Percentiles rank a stretch among this genome's conserved stretches.
phyloP scores from a whole-genome alignment of 805 yeast species.

The Priceomyces carsonii region DNA sequence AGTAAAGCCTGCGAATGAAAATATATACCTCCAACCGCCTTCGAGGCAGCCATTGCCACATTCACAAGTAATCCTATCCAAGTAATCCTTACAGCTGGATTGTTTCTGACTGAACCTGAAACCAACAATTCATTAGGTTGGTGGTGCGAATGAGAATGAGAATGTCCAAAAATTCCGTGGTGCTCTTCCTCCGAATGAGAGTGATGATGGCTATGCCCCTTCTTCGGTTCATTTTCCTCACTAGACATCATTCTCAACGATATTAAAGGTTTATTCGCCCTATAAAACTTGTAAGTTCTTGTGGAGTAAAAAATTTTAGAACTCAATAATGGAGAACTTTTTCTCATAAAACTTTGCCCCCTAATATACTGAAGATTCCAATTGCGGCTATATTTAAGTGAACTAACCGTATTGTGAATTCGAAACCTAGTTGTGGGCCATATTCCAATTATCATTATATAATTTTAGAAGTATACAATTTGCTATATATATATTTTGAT shows the following conservation, averaged over 20 bases:
- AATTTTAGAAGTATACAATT: no score
- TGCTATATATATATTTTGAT: no score
- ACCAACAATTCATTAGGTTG: slow-evolving; percentile 45
- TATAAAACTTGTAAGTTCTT: not conserved
- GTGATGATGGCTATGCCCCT: slow-evolving; percentile 8
- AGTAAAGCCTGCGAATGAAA: slow-evolving; percentile 93
- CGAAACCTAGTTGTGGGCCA: no score
- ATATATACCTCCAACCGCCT: slow-evolving; percentile 84
- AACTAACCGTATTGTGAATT: no score
- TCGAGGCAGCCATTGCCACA: slow-evolving; percentile 81
- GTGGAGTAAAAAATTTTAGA: not conserved
- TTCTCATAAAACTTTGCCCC: no score
- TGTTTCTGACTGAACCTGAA: slow-evolving; percentile 31
- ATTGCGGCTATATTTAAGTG: no score
- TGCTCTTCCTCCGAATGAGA: slow-evolving; percentile 10
- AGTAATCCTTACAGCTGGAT: slow-evolving; percentile 91
- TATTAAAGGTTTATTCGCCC: not conserved
- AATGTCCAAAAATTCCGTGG: slow-evolving; percentile 25
- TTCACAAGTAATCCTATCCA: slow-evolving; percentile 88
- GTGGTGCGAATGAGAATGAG: slow-evolving; percentile 47
- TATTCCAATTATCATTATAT: no score
- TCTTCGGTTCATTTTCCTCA: not conserved
- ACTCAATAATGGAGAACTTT: not conserved
- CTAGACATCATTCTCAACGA: slow-evolving; percentile 2
- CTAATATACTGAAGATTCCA: no score